Evolutionary conservation across 139 green algal genomes (phyloP), one percentile per base, ranked within the genome.

Genomic region (Nannochloris sp.): DNA sequence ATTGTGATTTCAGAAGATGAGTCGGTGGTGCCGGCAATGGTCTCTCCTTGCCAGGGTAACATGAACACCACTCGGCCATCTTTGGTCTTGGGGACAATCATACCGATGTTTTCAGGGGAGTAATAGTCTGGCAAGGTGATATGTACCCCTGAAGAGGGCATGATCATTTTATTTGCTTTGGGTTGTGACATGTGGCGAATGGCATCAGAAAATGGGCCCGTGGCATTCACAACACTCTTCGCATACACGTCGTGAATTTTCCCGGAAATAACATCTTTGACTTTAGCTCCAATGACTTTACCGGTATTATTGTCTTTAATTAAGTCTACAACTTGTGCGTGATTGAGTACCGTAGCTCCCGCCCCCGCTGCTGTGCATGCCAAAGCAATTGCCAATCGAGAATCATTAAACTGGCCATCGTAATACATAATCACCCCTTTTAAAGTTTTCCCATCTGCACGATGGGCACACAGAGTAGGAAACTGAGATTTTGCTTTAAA

Each of bases 51-150:
- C 81, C 82, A 95, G 8, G 91, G 94, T 47, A 99, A 79, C 87
- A 99, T 87, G 78, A 97, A 99, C 53, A 98, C 81, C 32, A 99
- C 89, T 3, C 94, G 78, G 1, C 94, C 94, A 65, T 99, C 94
- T 77, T 93, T 92, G 51, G 93, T 99, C 73, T 97, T 97, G 53
- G 94, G 94, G 31, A 99, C 87, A 61, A 99, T 97, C 66, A 99
- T 83, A 33, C 94, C 94, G 6, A 86, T 74, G 24, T 68, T 36
- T 31, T 79, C 58, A 2, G 86, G 83, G 27, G 78, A 87, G 68
- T 97, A 98, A 70, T 92, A 98, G 53, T 90, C 85, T 10, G 94
- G 94, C 65, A 99, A 85, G 5, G 91, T 95, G 36, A 99, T 75
- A 64, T 99, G 94, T 10, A 91, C 83, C 19, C 94, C 94, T 0